Evolutionary conservation across 176 grass and related monocot species (phyloP), one percentile per base, ranked within the genome.

Genomic region (Oryza longistaminata): DNA sequence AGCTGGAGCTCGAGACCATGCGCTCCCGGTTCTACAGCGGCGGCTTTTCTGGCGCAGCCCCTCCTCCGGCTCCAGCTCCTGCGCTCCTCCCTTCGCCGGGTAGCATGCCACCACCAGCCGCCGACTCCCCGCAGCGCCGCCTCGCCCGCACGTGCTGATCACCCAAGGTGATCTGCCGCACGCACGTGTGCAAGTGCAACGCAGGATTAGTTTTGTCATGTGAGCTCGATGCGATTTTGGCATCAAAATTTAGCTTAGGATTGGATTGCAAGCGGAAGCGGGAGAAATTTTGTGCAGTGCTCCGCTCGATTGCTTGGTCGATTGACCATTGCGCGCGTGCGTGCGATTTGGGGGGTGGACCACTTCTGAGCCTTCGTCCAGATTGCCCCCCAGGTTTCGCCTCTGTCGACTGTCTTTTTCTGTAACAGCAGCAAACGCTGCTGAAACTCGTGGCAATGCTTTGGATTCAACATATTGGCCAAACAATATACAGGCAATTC

Each of bases 31-130:
- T 94, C 81, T 91, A 89, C 73, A 85, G 89, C 73, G 81, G 84
- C 9, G 92, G 92, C 0, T 91, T 94, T 91, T 94, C 81, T 91
- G 92, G 92, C 92, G 92, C 67, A 83, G 74, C 84, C 81, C 68
- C 21, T 94, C 92, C 61, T 82, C 86, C 39, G 68, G 73, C 64
- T 88, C 90, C 82, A 73, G 78, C 73, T 74, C 86, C 45, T 53
- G 73, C 67, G 68, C 88, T 83, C 86, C 70, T 89, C 82, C 73
- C 24, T 22, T 37, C 86, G 83, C 49, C 62, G 79, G 79, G 33
- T 70, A 82, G 67, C 48, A 44, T 35, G 34, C 26, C 71, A 10
- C 13, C 70, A 11, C 24, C 22, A n/a, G 17, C 26, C 1, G 11
- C 37, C 1, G 16, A 69, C 24, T 70, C 68, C 19, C 44, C 46